A percentile compares a stretch with the other conserved stretches of the same genome.
Evolutionary conservation across 352 stramenopile species (phyloP).

Genomic region (Pythium monospermum): DNA sequence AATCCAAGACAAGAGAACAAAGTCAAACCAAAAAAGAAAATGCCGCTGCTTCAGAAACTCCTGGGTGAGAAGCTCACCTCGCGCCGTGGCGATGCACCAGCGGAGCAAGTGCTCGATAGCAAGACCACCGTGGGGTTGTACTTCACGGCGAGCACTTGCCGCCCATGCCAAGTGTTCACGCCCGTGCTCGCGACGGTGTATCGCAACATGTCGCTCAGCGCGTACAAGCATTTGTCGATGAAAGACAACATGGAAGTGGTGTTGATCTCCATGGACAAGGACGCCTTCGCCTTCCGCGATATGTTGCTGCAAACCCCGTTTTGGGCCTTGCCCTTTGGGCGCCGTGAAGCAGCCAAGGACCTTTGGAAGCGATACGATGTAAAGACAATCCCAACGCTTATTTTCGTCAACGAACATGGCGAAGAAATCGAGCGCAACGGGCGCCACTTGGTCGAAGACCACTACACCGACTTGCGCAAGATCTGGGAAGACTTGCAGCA

Average conservation of each 20-base stretch:
- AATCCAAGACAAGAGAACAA: constrained; percentile 6
- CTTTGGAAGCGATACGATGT: constrained; percentile 66
- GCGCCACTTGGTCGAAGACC: constrained; percentile 52
- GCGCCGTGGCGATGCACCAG: constrained; percentile 42
- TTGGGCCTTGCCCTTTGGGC: constrained; percentile 48
- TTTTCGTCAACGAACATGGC: constrained; percentile 60
- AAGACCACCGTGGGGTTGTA: constrained; percentile 60
- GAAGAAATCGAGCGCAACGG: constrained; percentile 58
- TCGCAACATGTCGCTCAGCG: constrained; percentile 56
- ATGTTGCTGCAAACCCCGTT: constrained; percentile 56
- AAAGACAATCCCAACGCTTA: constrained; percentile 62
- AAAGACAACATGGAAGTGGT: constrained; percentile 57
- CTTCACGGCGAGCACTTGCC: constrained; percentile 60
- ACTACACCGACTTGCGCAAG: constrained; percentile 55
- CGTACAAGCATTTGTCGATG: constrained; percentile 52
- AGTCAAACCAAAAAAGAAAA: constrained; percentile 9
- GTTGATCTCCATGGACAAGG: constrained; percentile 54
- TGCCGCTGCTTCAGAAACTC: constrained; percentile 56
- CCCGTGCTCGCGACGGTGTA: constrained; percentile 56
- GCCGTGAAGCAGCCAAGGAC: constrained; percentile 43
- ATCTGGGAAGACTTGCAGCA: constrained; percentile 49
- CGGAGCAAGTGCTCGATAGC: constrained; percentile 40
- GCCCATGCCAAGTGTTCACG: constrained; percentile 57
- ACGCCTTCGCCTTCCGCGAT: constrained; percentile 49
- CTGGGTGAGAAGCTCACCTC: constrained; percentile 46